Evolutionary conservation across 495 filamentous ascomycete species (phyloP), one percentile per base, ranked within the genome.

Genomic region (Geoglossum glabrum): DNA sequence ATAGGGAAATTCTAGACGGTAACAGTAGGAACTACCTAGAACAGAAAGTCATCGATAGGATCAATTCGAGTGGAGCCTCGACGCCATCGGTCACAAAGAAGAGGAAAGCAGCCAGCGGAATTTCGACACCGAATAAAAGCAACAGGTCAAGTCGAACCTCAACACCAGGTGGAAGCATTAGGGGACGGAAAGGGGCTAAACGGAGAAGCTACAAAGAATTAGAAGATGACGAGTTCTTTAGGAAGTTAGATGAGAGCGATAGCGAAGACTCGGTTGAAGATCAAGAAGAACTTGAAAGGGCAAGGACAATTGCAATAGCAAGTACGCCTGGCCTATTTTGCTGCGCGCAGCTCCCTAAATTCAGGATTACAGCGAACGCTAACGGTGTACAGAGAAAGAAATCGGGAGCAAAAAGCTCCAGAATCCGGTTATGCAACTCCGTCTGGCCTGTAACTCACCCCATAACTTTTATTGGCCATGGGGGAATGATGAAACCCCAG

Each of bases 391-490:
- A 82, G 79, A 89, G 62, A 78, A 81, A 57, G 87, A 95, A 67
- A 86, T 96, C 30, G 70, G 78, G n/a, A 77, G 77, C 28, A 98
- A 97, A 73, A 96, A 96, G 66, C 78, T 98, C 27, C 90, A 93
- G 60, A 98, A 98, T 64, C 87, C 90, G 0, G 68, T 97, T 27
- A 83, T 96, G 77, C 92, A 98, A 69, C 81, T 96, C 13, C 85
- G 92, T 6, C 79, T 95, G 1, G 85, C 83, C 47, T 97, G 93
- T 71, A 93, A 98, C 68, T 84, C 78, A 1, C 92, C 92, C 0
- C 90, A 96, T 69, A 90, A 95, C 63, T 97, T 98, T 71, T 96
- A 90, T 71, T 92, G 87, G 72, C 92, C 92, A 0, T 98, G 87
- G 80, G 69, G 68, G 19, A 64, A 69, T 7, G 70, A 66, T 47